A percentile compares a stretch with the other conserved stretches of the same genome.
Conservation (phyloP, 2,329 filamentous ascomycete species). For the Cryphonectria nitschkei region DNA sequence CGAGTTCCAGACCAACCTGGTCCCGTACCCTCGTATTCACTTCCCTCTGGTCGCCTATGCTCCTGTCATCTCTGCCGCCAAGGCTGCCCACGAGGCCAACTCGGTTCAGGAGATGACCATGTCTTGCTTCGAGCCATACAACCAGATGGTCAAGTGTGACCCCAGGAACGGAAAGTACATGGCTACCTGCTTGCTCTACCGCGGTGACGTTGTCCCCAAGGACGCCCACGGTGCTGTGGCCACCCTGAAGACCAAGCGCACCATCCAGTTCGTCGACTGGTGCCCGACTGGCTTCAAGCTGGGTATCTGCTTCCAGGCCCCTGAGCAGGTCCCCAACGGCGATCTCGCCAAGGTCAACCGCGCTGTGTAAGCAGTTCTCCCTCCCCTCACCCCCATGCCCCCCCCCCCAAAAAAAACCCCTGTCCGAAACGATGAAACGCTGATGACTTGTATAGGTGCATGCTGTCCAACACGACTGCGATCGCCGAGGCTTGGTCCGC, state of each 20-base stretch:
- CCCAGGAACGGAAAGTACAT: conserved; percentile 99
- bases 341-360: conserved; percentile 98
- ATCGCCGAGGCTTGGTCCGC: conserved; percentile 98
- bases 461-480: conserved; percentile 98
- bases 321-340: conserved; percentile 93
- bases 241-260: conserved; percentile 98
- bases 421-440: not conserved
- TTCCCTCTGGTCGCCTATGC: conserved; percentile 98
- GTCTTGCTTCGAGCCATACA: conserved; percentile 99
- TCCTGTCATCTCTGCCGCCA: conserved; percentile 90
- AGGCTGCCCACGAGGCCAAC: conserved; percentile 97
- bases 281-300: conserved; percentile 99
- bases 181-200: conserved; percentile 97
- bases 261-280: conserved; percentile 99
- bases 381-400: not conserved
- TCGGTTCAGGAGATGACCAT: conserved; percentile 98
- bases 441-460: conserved; percentile 65
- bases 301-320: conserved; percentile 99
- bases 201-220: conserved; percentile 96
- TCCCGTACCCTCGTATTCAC: conserved; percentile 98
- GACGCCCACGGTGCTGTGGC: conserved; percentile 92
- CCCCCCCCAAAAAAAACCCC: no score
- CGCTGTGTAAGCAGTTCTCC: conserved; percentile 75
- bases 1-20: conserved; percentile 99
- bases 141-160: conserved; percentile 99